These are phyloP conservation scores for Butyriboletus appendiculatus DNA, from an alignment of 1,284 basidiomycete genomes.

Conservation along the genomic window DNA sequence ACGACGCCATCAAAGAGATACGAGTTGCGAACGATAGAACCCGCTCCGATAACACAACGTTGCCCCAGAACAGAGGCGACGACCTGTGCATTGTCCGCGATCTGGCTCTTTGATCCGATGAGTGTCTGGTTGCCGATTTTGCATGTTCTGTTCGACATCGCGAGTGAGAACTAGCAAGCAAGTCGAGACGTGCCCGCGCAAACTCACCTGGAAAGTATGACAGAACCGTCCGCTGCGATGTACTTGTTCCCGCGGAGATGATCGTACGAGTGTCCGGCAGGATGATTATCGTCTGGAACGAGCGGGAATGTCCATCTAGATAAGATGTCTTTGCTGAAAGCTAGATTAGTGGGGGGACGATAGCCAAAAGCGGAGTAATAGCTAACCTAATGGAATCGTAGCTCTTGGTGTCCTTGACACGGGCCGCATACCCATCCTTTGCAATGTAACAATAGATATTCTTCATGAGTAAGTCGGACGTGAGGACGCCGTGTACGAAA, in stretches of 20 bases:
- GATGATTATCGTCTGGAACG: conserved; percentile 91
- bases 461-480: conserved; percentile 94
- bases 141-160: conserved; percentile 56
- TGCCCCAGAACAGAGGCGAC: conserved; percentile 75
- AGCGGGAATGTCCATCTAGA: conserved; percentile 94
- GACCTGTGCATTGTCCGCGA: conserved; percentile 66
- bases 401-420: conserved; percentile 86
- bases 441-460: conserved; percentile 90
- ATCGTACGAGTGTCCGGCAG: conserved; percentile 79
- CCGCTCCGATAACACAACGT: conserved; percentile 67
- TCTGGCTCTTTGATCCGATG: conserved; percentile 70
- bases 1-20: conserved; percentile 83
- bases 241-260: conserved; percentile 86
- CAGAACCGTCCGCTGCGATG: conserved; percentile 73
- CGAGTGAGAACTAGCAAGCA: background rate
- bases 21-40: conserved; percentile 65
- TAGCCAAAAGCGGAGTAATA: background rate
- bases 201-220: conserved; percentile 71
- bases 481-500: conserved; percentile 96
- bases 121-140: conserved; percentile 82
- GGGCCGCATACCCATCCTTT: conserved; percentile 84
- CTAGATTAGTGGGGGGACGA: conserved; percentile 1
- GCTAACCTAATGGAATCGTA: conserved; percentile 83
- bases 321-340: conserved; percentile 83
- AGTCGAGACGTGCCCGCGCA: background rate